Evolutionary conservation across 805 yeast genomes (phyloP).

Genomic region (Brettanomyces anomalus): DNA sequence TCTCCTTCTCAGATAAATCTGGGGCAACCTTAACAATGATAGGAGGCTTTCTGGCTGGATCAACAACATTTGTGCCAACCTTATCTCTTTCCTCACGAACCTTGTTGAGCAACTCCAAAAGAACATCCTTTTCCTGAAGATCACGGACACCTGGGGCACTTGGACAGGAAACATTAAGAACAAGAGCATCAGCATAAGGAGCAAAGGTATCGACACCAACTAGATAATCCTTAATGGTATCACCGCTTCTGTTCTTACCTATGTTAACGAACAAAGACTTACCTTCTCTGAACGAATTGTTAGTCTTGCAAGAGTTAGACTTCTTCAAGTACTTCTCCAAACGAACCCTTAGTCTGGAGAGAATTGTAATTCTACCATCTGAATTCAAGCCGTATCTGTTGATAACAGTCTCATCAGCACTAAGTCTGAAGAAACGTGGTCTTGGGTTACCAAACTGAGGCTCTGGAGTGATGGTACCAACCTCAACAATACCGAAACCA

Average conservation of each 20-base stretch:
- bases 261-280: slow-evolving; percentile 74
- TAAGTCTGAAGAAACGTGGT: slow-evolving; percentile 84
- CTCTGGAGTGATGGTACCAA: slow-evolving; percentile 87
- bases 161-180: slow-evolving; percentile 89
- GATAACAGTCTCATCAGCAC: slow-evolving; percentile 81
- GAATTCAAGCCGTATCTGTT: slow-evolving; percentile 95
- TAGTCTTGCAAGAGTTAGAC: slow-evolving; percentile 4
- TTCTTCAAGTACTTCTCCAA: slow-evolving; percentile 32
- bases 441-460: slow-evolving; percentile 94
- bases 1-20: slow-evolving; percentile 74
- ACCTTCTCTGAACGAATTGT: slow-evolving; percentile 45
- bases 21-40: slow-evolving; percentile 90
- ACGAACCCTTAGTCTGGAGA: slow-evolving; percentile 59
- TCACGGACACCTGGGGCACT: slow-evolving; percentile 93
- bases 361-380: slow-evolving; percentile 70
- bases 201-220: slow-evolving; percentile 79
- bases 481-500: slow-evolving; percentile 87
- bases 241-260: slow-evolving; percentile 90
- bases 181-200: slow-evolving; percentile 77
- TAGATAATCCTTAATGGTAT: slow-evolving; percentile 79
- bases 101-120: slow-evolving; percentile 54
- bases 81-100: slow-evolving; percentile 65
- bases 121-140: slow-evolving; percentile 68
- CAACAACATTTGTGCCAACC: slow-evolving; percentile 26
- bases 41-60: slow-evolving; percentile 49